Evolutionary conservation across 345 rosid genomes (phyloP).

Genomic region (Eucalyptus decipiens): DNA sequence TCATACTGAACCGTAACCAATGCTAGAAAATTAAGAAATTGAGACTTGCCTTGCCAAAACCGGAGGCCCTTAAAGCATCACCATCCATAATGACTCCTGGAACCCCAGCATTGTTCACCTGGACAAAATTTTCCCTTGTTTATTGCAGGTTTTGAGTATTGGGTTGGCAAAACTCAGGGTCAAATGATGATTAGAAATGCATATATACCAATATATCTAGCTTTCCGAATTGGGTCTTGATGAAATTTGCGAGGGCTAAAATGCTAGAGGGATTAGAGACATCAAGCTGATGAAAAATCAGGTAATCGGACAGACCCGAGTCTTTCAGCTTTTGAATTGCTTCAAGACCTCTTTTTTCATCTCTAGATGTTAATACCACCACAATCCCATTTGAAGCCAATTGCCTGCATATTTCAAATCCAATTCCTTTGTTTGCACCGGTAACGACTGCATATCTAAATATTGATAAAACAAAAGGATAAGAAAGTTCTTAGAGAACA

Average conservation of each 20-base stretch:
- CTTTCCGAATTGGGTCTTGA: not conserved
- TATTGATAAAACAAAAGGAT: not conserved
- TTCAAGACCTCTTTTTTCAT: conserved; percentile 14
- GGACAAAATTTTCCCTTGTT: not conserved
- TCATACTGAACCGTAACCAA: not conserved
- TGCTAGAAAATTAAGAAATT: not conserved
- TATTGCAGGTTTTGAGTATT: not conserved
- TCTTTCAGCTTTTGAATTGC: conserved; percentile 3
- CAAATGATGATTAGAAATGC: not conserved
- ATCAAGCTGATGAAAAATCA: conserved; percentile 12
- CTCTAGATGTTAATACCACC: conserved; percentile 6
- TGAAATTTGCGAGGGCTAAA: not conserved
- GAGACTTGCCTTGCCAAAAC: not conserved
- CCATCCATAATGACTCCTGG: not conserved
- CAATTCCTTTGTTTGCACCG: conserved; percentile 2
- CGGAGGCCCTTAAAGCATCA: not conserved
- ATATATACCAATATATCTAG: conserved; percentile 11
- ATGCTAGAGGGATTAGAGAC: conserved; percentile 1
- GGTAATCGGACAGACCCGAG: not conserved
- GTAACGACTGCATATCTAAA: not conserved
- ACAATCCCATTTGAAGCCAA: conserved; percentile 6
- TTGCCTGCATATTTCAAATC: not conserved
- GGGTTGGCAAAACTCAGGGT: not conserved
- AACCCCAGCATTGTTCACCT: conserved; percentile 16
- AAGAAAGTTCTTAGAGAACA: not conserved